These are phyloP conservation scores for Suhomyces terraborum DNA, from an alignment of 1,139 yeast species.

Conservation along the genomic window DNA sequence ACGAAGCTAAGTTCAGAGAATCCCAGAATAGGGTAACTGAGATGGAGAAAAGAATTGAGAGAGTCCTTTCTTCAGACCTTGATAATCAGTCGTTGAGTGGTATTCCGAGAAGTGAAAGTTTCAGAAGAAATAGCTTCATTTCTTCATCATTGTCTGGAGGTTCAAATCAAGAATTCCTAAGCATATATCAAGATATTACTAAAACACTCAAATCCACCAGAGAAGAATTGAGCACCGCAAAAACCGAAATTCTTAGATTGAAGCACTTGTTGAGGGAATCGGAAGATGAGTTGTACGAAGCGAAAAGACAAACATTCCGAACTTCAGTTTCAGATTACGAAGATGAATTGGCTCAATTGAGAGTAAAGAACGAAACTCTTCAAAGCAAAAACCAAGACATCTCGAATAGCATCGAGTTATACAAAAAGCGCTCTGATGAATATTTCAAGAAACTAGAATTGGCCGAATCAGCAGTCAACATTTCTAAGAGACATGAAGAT, in stretches of 20 bases:
- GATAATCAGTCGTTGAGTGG: constrained; percentile 19
- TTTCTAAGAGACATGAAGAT: constrained; percentile 64
- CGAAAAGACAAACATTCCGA: constrained; percentile 37
- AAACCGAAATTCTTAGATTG: constrained; percentile 53
- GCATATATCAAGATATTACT: constrained; percentile 58
- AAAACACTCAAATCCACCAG: constrained; percentile 51
- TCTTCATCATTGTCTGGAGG: constrained; percentile 26
- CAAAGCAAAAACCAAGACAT: constrained; percentile 55
- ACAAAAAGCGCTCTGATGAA: constrained; percentile 73
- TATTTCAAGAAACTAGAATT: constrained; percentile 72
- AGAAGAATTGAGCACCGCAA: constrained; percentile 51
- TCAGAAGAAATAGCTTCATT: constrained; percentile 38
- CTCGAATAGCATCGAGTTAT: constrained; percentile 56
- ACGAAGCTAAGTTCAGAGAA: constrained; percentile 41
- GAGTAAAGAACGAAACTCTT: constrained; percentile 56
- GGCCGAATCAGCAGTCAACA: constrained; percentile 73
- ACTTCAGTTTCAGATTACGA: constrained; percentile 44
- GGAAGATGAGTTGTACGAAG: constrained; percentile 49
- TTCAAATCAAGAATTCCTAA: constrained; percentile 49
- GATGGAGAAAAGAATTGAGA: constrained; percentile 36
- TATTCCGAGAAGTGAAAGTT: constrained; percentile 34
- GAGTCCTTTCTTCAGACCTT: constrained; percentile 21
- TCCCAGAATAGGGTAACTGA: constrained; percentile 38
- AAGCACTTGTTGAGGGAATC: constrained; percentile 51
- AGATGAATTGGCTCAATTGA: constrained; percentile 43